Evolutionary conservation across 768 basidiomycete species (phyloP).

Genomic region (Ramaria sp.): DNA sequence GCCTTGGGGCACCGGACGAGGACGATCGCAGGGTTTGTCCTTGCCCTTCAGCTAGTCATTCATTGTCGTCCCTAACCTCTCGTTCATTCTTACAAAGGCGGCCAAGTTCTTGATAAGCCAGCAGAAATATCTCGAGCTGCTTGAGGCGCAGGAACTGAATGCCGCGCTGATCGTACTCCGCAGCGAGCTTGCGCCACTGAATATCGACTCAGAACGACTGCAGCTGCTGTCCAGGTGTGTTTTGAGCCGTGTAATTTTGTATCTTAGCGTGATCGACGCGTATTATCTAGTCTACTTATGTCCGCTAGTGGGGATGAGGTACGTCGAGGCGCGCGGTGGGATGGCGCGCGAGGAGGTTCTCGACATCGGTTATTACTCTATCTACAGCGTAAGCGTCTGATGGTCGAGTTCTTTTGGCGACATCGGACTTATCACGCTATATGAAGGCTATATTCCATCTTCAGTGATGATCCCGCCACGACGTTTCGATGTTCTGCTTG

Average conservation of each 20-base stretch:
- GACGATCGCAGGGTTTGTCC: constrained; percentile 57
- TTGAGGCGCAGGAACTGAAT: constrained; percentile 73
- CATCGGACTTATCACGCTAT: background rate
- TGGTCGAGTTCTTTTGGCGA: background rate
- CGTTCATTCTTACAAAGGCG: constrained; percentile 34
- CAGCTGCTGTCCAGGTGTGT: constrained; percentile 81
- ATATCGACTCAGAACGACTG: constrained; percentile 69
- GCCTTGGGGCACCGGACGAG: constrained; percentile 58
- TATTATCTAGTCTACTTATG: constrained; percentile 69
- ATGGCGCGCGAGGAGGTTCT: constrained; percentile 76
- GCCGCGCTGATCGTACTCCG: constrained; percentile 79
- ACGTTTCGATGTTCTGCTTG: constrained; percentile 73
- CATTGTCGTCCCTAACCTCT: background rate
- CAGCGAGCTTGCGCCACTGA: constrained; percentile 77
- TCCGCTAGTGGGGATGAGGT: constrained; percentile 79
- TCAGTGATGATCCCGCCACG: constrained; percentile 88
- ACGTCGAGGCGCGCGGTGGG: constrained; percentile 74
- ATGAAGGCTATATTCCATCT: constrained; percentile 79
- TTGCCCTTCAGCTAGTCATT: background rate
- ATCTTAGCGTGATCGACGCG: background rate
- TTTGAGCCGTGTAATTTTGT: background rate
- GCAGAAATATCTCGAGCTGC: constrained; percentile 92
- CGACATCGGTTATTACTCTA: constrained; percentile 63
- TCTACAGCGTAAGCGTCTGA: constrained; percentile 57
- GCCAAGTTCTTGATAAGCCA: constrained; percentile 81